Percentiles rank a stretch among this genome's conserved stretches.
Conservation (phyloP, 495 filamentous ascomycete genomes). For the Darksidea phi region DNA sequence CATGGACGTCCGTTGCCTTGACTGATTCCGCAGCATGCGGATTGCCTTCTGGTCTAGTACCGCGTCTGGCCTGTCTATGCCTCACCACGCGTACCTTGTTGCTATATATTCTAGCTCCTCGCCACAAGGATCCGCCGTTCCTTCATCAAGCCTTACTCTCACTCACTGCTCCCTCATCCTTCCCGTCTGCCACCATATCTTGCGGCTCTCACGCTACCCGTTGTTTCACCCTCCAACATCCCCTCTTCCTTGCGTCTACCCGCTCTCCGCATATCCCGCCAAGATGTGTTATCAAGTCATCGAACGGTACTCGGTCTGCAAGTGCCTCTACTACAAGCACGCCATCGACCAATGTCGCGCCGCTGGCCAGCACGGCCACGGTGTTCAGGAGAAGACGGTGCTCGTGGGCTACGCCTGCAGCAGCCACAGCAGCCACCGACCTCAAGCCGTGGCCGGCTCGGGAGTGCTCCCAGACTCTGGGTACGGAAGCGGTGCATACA, state of each 20-base stretch:
- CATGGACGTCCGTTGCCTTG: constrained; percentile 35
- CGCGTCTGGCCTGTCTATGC: constrained; percentile 13
- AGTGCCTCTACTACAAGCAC: constrained; percentile 78
- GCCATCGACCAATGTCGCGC: constrained; percentile 70
- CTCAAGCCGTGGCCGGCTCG: constrained; percentile 24
- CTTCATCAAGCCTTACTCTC: constrained; percentile 12
- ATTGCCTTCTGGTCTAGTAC: constrained; percentile 24
- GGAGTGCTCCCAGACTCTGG: constrained; percentile 51
- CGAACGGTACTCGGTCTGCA: constrained; percentile 67
- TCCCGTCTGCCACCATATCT: constrained; percentile 14
- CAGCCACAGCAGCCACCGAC: constrained; percentile 55
- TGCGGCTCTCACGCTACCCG: not conserved
- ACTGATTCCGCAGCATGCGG: constrained; percentile 26
- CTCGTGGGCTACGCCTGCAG: constrained; percentile 77
- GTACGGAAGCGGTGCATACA: constrained; percentile 48
- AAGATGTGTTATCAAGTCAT: constrained; percentile 40
- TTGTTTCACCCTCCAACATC: constrained; percentile 1
- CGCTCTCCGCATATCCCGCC: not conserved
- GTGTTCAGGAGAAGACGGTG: constrained; percentile 68
- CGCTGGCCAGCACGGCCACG: constrained; percentile 69
- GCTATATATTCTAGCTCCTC: constrained; percentile 33
- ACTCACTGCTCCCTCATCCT: constrained; percentile 16
- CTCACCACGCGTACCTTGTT: constrained; percentile 7
- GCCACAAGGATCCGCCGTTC: constrained; percentile 1
- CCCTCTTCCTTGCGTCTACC: not conserved